Conservation (phyloP, 768 basidiomycete species). For the Auriscalpium vulgare region DNA sequence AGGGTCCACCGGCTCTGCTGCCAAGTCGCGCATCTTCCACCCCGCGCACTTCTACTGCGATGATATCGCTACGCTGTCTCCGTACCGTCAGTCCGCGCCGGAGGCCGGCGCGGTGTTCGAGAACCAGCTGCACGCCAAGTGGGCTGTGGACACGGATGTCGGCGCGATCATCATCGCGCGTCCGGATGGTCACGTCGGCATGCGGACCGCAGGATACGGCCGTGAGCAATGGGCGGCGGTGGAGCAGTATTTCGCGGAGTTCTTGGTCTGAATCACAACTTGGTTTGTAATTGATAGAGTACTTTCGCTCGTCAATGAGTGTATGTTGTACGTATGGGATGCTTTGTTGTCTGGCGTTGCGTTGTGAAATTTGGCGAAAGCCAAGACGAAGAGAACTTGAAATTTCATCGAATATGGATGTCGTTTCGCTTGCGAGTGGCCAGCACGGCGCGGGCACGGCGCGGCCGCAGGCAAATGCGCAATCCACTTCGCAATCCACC, state of each 20-base stretch:
- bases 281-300: not conserved
- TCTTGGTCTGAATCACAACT: not conserved
- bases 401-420: too few species aligned
- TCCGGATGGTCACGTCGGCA: conserved; percentile 3
- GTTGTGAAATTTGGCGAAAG: too few species aligned
- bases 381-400: too few species aligned
- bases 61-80: conserved; percentile 3
- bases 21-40: not conserved
- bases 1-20: not conserved
- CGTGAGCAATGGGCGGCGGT: not conserved
- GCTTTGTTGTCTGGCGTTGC: too few species aligned
- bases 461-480: too few species aligned
- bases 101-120: conserved; percentile 5
- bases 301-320: too few species aligned
- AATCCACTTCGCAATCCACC: too few species aligned
- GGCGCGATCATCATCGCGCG: conserved; percentile 6
- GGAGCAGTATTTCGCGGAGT: conserved; percentile 4
- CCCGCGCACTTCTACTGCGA: conserved; percentile 6
- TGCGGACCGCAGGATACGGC: conserved; percentile 1
- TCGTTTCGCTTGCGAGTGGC: too few species aligned
- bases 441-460: too few species aligned
- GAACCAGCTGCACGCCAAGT: conserved; percentile 2
- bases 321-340: too few species aligned
- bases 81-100: conserved; percentile 2
- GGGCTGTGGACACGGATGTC: conserved; percentile 1